A percentile compares a stretch with the other conserved stretches of the same genome.
These are phyloP conservation scores for Akanthomyces muscarius DNA, from an alignment of 2,329 filamentous ascomycete genomes.

Conservation along the genomic window DNA sequence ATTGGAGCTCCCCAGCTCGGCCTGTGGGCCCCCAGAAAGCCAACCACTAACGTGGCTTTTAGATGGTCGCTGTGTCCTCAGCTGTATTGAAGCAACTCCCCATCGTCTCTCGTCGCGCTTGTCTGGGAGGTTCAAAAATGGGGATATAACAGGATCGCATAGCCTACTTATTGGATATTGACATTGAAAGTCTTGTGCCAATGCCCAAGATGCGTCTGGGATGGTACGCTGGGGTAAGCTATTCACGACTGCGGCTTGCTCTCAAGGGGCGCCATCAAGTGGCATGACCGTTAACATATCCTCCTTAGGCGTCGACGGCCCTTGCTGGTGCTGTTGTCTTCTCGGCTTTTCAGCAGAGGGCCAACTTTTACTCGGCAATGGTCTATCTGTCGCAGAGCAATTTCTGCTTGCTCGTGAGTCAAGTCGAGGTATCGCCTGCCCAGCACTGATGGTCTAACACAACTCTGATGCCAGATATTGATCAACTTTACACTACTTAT, in stretches of 20 bases:
- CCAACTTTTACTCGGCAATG: slow-evolving; percentile 97
- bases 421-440: not conserved
- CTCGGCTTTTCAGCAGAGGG: slow-evolving; percentile 88
- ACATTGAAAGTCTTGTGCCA: slow-evolving; percentile 12
- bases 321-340: slow-evolving; percentile 80
- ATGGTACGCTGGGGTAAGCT: slow-evolving; percentile 59
- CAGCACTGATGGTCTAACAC: slow-evolving; percentile 3
- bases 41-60: slow-evolving; percentile 16
- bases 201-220: slow-evolving; percentile 52
- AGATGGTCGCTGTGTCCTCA: slow-evolving; percentile 6
- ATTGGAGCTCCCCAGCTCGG: slow-evolving; percentile 5
- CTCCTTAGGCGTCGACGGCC: slow-evolving; percentile 68
- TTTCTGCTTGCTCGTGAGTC: slow-evolving; percentile 79
- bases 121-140: slow-evolving; percentile 3
- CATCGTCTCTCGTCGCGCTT: not conserved
- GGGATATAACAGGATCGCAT: slow-evolving; percentile 1
- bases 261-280: slow-evolving; percentile 21
- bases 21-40: not conserved
- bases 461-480: slow-evolving; percentile 59
- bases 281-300: slow-evolving; percentile 21
- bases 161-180: slow-evolving; percentile 15
- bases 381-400: slow-evolving; percentile 97
- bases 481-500: slow-evolving; percentile 84
- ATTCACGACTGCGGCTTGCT: slow-evolving; percentile 21
- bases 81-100: not conserved